These are phyloP conservation scores for Boehmeria nivea DNA, from an alignment of 306 rosid genomes.

Conservation along the genomic window DNA sequence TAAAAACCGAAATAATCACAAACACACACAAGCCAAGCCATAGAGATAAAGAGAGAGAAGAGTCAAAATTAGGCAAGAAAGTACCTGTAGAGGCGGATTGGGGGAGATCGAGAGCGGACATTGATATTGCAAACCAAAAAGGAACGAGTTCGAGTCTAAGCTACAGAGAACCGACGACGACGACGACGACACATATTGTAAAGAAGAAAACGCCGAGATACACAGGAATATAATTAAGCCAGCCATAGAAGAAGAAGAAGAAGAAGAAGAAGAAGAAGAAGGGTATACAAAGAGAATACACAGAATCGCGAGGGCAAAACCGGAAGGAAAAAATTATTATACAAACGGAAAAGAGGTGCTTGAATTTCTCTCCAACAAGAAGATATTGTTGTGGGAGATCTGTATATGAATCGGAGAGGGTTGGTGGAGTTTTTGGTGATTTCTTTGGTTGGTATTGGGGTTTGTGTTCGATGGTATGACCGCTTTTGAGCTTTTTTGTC, in stretches of 20 bases:
- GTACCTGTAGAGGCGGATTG: constrained; percentile 56
- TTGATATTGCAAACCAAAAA: constrained; percentile 51
- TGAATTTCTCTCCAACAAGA: too few species aligned
- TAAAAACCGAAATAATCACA: too few species aligned
- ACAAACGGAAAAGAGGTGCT: too few species aligned
- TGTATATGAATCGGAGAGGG: too few species aligned
- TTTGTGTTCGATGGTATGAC: too few species aligned
- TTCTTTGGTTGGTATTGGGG: too few species aligned
- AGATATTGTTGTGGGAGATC: too few species aligned
- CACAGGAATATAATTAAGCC: background rate
- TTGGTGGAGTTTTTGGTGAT: too few species aligned
- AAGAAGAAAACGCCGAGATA: background rate
- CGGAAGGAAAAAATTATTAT: too few species aligned
- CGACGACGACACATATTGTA: background rate
- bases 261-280: background rate
- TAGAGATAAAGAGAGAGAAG: background rate
- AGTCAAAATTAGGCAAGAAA: background rate
- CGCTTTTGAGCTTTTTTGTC: too few species aligned
- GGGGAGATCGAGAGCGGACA: constrained; percentile 44
- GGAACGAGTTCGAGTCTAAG: constrained; percentile 28
- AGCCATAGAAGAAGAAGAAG: constrained; percentile 1
- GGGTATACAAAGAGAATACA: background rate
- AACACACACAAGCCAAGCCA: background rate
- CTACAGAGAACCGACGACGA: constrained; percentile 11
- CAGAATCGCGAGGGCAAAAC: background rate